Conservation (phyloP, 495 filamentous ascomycete species). For the Bryoglossum gracile region DNA sequence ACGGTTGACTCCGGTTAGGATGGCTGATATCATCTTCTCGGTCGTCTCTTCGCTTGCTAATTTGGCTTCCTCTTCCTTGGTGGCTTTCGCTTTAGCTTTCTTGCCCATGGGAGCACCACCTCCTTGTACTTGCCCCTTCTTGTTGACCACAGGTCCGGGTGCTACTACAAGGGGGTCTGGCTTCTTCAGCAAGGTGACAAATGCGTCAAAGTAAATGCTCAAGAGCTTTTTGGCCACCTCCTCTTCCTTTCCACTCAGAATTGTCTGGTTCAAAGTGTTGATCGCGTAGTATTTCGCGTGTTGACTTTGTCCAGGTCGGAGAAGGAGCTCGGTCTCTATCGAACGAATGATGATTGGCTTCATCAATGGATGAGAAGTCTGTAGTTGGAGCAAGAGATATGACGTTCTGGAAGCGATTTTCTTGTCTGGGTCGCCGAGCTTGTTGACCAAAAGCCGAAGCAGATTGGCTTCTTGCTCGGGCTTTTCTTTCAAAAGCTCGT, state of each 20-base stretch:
- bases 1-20: slow-evolving; percentile 90
- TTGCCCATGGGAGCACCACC: slow-evolving; percentile 43
- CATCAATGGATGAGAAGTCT: slow-evolving; percentile 85
- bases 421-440: slow-evolving; percentile 86
- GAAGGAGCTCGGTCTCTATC: slow-evolving; percentile 80
- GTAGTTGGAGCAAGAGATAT: slow-evolving; percentile 82
- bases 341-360: slow-evolving; percentile 75
- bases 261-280: slow-evolving; percentile 94
- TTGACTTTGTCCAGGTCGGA: slow-evolving; percentile 74
- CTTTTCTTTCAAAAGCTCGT: slow-evolving; percentile 84
- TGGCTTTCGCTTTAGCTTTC: slow-evolving; percentile 39
- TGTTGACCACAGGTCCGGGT: slow-evolving; percentile 25
- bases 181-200: slow-evolving; percentile 69
- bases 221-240: slow-evolving; percentile 73
- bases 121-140: slow-evolving; percentile 41
- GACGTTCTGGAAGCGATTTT: slow-evolving; percentile 92
- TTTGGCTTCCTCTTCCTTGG: slow-evolving; percentile 47
- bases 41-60: slow-evolving; percentile 58
- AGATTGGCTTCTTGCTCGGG: slow-evolving; percentile 96
- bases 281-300: slow-evolving; percentile 93
- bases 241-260: slow-evolving; percentile 75
- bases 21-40: slow-evolving; percentile 84
- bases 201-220: slow-evolving; percentile 83
- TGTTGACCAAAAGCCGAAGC: slow-evolving; percentile 85
- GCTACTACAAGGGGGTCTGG: slow-evolving; percentile 17